phyloP scores from a whole-genome alignment of 2,329 filamentous ascomycete species.

The Pezicula neosporulosa region DNA sequence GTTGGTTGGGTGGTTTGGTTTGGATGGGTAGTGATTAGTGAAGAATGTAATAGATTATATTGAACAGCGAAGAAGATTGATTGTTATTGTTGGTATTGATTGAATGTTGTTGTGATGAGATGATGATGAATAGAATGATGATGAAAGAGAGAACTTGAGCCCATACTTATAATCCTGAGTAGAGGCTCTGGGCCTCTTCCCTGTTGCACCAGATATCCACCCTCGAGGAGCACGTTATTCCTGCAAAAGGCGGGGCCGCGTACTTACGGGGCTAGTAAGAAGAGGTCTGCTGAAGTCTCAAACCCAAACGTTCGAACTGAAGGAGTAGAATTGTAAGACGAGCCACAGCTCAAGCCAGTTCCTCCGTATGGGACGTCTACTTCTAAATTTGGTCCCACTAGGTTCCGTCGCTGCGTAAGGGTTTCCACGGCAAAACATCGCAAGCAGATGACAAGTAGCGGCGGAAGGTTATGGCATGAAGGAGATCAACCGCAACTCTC shows the following conservation, averaged over 20 bases:
- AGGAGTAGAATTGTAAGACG: too few species aligned
- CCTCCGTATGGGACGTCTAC: too few species aligned
- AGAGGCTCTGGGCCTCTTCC: not conserved
- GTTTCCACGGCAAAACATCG: constrained; percentile 3
- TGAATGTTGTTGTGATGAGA: constrained; percentile 2
- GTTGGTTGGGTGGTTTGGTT: constrained; percentile 3
- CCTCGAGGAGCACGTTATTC: constrained; percentile 1
- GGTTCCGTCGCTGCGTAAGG: constrained; percentile 6
- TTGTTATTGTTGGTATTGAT: constrained; percentile 2
- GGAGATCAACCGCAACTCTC: constrained; percentile 7
- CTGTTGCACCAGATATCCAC: constrained; percentile 6
- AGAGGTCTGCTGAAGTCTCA: constrained; percentile 7
- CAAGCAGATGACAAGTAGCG: constrained; percentile 1
- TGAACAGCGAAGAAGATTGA: not conserved
- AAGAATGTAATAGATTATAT: not conserved
- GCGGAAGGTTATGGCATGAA: constrained; percentile 13
- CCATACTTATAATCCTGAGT: constrained; percentile 14
- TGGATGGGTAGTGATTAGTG: not conserved
- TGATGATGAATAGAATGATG: constrained; percentile 10
- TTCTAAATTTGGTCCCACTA: too few species aligned
- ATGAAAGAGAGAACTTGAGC: constrained; percentile 2
- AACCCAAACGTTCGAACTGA: constrained; percentile 6
- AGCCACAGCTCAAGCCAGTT: too few species aligned
- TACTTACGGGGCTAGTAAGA: too few species aligned
- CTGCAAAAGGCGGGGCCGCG: too few species aligned